Evolutionary conservation across 345 rosid species (phyloP), one percentile per base, ranked within the genome.

Genomic region (Salix brachista): DNA sequence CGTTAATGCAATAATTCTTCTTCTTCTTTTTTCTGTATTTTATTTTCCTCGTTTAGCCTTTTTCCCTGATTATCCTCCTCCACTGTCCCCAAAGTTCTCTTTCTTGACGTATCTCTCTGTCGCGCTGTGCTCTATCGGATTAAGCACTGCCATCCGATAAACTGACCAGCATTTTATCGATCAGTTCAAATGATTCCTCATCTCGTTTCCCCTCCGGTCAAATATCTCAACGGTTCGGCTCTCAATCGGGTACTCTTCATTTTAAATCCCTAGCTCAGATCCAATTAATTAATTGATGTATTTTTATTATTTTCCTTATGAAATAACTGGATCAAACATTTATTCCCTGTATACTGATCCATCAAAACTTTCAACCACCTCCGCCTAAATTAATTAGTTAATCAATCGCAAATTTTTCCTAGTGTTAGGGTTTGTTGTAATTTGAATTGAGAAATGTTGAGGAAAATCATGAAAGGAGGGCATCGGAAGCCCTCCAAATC

Each of bases 401-500:
- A 6, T 28, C 11, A n/a, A 42, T 16, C 34, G 5, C 39, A 1
- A 16, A 0, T 5, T 36, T 23, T 65, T 65, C 21, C 44, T 76
- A 72, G 83, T 74, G 67, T 73, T 81, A 81, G 80, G 84, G 67
- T 67, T 77, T 69, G 72, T 21, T 58, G 62, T 58, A 8, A 58
- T 23, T 25, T 50, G 12, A 34, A 17, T 56, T 44, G 71, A 46
- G 25, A 56, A 67, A 93, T 93, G 98, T 90, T 94, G 65, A 91
- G 88, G 95, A 94, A 90, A 78, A 90, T 91, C 76, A 89, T 93
- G 62, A 94, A 91, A 78, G 92, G 91, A 32, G 95, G 89, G 84
- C 86, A 84, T 54, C 81, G 82, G 77, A 94, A 90, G 90, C 84
- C 87, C 87, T 87, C 98, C 28, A 92, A 88, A 83, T 76, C 85